Evolutionary conservation across 2,329 filamentous ascomycete genomes (phyloP), one percentile per base, ranked within the genome.

Genomic region (Arachnopeziza araneosa): DNA sequence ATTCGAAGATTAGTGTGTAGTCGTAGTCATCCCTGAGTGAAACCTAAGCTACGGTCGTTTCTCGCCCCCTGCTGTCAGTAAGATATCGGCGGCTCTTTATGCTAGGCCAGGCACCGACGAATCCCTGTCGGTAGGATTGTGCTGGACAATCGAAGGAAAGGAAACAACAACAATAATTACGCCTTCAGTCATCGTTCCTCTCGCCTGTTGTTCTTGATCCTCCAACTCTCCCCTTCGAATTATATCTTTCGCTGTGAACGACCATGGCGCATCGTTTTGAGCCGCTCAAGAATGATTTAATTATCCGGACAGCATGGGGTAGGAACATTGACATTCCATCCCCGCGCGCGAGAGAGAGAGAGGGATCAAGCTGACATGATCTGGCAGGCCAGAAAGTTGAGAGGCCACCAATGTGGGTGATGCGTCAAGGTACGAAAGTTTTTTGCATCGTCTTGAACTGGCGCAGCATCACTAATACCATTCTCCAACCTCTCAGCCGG

Each of bases 331-430:
- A 49, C 57, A 24, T 54, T 2, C 14, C 8, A 54, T 57, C 23
- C 23, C n/a, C 17, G 32, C 54, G 32, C 50, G 51, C 51, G n/a
- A 44, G 51, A 19, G 54, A 50, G 51, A 21, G 51, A 36, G 44
- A 52, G 53, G 19, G 50, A 51, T 55, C 26, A 54, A 23, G 51
- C 59, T 63, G 24, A 57, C 36, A 62, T 53, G 50, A 55, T 60
- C 63, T 59, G 58, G 57, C 71, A 96, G 93, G 93, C 74, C 83
- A 97, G 77, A 87, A 87, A 74, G 90, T 98, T 67, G 92, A 97
- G 77, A 87, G 95, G 66, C 90, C 95, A 63, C 95, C 95, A 60
- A 91, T 96, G 80, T 99, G 95, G 95, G 92, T 99, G 74, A 99
- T 99, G 95, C 90, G 95, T 77, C 95, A 99, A 86, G 92, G 92